Base-by-base conservation (phyloP, 495 filamentous ascomycete species). In the Hyaloscypha variabilis region DNA sequence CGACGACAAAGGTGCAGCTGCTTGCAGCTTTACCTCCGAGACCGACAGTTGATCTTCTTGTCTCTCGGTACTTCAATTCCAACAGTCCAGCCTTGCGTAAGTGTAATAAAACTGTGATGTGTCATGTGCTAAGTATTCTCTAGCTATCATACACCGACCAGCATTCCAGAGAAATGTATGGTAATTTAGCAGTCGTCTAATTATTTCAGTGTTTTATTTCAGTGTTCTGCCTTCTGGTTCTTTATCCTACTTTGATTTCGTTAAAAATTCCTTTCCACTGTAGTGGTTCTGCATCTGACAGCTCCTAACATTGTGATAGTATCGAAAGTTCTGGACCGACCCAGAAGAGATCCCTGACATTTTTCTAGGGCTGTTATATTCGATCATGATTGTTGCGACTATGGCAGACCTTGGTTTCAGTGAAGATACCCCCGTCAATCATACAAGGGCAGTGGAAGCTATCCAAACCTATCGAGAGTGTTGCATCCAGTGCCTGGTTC, bases 61-160 rank as follows among this genome's bases (percentile, higher is more conserved):
- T 83, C 53, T 77, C 77, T 66, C 74, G 77, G 53, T 83, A 83
- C 67, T 82, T 86, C 67, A 77, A 77, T 63, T 80, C 80, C 17
- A 77, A 76, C 60, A 79, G 77, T 60, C 77, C 77, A 39, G 79
- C 77, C 67, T 66, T 77, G 67, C 76, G 66, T 72, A 29, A 62
- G 67, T 57, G 26, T 14, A 30, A 54, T 1, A 25, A 17, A 14
- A 14, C 17, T 46, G 39, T 46, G 11, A 46, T 17, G n/a, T 46
- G 14, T 46, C 39, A 14, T 46, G 4, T 46, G 17, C 39, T 46
- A 17, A 46, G n/a, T 17, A 17, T 19, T 17, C 17, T 46, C 13
- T 4, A 46, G 39, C 39, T 1, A 46, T 46, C 17, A 72, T 83
- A 53, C 77, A 83, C 58, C 64, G 71, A 31, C 80, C 81, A 23